Conservation (phyloP, 805 yeast species). For the Candida schatavii region DNA sequence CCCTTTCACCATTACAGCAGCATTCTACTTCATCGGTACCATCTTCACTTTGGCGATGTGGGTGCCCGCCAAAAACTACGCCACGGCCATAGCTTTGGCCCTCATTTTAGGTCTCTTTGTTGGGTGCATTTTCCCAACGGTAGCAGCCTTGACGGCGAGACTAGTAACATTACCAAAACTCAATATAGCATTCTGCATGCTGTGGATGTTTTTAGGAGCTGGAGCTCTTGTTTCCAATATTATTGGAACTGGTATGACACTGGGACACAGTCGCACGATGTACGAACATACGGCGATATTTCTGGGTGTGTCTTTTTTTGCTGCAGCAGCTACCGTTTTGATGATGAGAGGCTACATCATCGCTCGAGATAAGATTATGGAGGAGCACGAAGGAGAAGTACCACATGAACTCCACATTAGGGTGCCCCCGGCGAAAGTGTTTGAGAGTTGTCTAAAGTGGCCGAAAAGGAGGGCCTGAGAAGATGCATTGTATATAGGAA, state of each 20-base stretch:
- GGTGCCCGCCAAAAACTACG: slow-evolving; percentile 47
- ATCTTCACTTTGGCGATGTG: slow-evolving; percentile 23
- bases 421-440: slow-evolving; percentile 5
- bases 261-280: slow-evolving; percentile 31
- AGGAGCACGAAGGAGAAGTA: slow-evolving; percentile 7
- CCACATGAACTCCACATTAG: slow-evolving; percentile 14
- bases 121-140: slow-evolving; percentile 55
- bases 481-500: neutral
- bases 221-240: slow-evolving; percentile 51
- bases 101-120: slow-evolving; percentile 47
- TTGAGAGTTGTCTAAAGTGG: slow-evolving; percentile 6
- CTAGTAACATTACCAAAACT: slow-evolving; percentile 49
- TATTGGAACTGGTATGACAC: slow-evolving; percentile 50
- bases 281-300: slow-evolving; percentile 51
- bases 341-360: slow-evolving; percentile 51
- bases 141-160: slow-evolving; percentile 46
- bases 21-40: slow-evolving; percentile 15
- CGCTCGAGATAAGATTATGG: slow-evolving; percentile 34
- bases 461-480: slow-evolving; percentile 7
- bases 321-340: slow-evolving; percentile 36
- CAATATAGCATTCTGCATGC: slow-evolving; percentile 43
- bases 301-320: slow-evolving; percentile 48
- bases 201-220: slow-evolving; percentile 47
- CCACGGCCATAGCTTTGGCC: slow-evolving; percentile 48
- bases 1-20: slow-evolving; percentile 37